Base-by-base conservation (phyloP, 345 rosid species). In the Salix brachista region DNA sequence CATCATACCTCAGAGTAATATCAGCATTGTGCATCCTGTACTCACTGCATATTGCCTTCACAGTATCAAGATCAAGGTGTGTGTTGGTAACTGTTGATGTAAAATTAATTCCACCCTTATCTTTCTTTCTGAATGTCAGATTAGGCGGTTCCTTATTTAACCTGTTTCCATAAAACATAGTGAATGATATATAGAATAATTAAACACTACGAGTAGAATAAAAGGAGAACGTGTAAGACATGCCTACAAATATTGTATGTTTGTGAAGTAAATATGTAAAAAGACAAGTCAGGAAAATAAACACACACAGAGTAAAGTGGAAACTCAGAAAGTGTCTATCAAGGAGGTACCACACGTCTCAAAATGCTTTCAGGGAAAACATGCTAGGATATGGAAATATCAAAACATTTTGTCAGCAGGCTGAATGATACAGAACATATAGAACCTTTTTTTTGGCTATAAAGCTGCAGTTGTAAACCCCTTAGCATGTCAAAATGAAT, bases 101-200 rank as follows among this genome's bases (percentile, higher is more conserved):
- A 72, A 96, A 85, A 85, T 89, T 92, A 80, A 96, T 92, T 58
- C 99, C 99, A 70, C 99, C 99, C 85, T 96, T 96, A 68, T 96
- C 99, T 80, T 96, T 96, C 90, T 92, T 93, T 86, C 98, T 90
- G 88, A 96, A 96, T 70, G 99, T 92, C 80, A 93, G 86, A 83
- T 96, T 96, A 14, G 98, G 99, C 37, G 98, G 99, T 82, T 96
- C 91, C 89, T 96, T 96, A 90, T 96, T 96, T 87, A 96, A 89
- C 88, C 99, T 96, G 86, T 48, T 70, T 65, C 17, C 54, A 82
- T 21, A 48, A 83, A 74, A 67, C 7, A 36, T 73, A 68, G 28
- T 60, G 25, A 25, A n/a, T 26, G 36, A 73, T 18, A 28, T 6
- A 81, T 4, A 67, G 64, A 69, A 30, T 7, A n/a, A 12, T 32